Percentiles rank a stretch among this genome's conserved stretches.
Conservation (phyloP, 2,329 filamentous ascomycete genomes). For the Penicillium expansum region DNA sequence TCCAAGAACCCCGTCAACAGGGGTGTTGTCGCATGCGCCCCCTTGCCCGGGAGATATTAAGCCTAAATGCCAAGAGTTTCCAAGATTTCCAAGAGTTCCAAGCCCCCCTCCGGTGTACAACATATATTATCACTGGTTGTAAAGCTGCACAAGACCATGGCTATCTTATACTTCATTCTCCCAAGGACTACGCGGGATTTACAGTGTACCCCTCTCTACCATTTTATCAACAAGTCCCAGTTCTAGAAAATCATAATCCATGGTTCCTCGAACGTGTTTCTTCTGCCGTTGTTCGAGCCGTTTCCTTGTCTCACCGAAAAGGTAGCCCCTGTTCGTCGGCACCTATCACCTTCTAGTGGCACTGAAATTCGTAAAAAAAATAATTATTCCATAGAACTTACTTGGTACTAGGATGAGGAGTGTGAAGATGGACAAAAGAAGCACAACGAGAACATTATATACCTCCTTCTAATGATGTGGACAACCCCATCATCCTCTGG, state of each 20-base stretch:
- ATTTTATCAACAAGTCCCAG: not conserved
- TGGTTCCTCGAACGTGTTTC: conserved; percentile 5
- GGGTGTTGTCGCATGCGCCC: not conserved
- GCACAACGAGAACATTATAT: not conserved
- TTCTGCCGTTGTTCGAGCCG: not conserved
- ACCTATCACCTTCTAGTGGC: not conserved
- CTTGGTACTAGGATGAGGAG: not conserved
- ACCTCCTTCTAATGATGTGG: not conserved
- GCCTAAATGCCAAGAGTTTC: conserved; percentile 23
- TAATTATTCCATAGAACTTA: not conserved
- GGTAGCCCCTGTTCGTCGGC: not conserved
- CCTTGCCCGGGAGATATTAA: conserved; percentile 19
- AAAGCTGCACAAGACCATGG: conserved; percentile 2
- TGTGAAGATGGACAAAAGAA: not conserved
- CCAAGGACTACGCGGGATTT: conserved; percentile 1
- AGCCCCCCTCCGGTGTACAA: conserved; percentile 8
- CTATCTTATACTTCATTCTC: conserved; percentile 8
- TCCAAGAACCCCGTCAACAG: not conserved
- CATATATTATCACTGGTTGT: conserved; percentile 11
- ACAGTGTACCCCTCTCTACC: conserved; percentile 1
- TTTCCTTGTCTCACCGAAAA: not conserved
- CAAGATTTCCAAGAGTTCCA: conserved; percentile 20
- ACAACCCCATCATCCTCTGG: not conserved
- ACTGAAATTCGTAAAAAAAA: no score
- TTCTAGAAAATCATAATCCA: conserved; percentile 5